These are phyloP conservation scores for Amniculicola lignicola DNA, from an alignment of 495 filamentous ascomycete species.

Conservation along the genomic window DNA sequence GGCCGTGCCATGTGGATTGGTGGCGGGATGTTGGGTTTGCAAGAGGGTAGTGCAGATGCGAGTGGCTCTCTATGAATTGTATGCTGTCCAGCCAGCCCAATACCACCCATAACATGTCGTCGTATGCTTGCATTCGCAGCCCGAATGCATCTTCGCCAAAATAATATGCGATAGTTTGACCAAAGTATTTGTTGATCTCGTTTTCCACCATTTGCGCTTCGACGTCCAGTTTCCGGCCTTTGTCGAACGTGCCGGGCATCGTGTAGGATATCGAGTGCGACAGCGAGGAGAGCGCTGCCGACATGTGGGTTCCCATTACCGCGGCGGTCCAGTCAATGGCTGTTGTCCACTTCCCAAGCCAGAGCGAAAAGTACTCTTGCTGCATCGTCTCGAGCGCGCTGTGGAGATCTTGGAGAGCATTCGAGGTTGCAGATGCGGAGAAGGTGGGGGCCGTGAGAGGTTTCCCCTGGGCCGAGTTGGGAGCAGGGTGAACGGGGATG, in stretches of 20 bases:
- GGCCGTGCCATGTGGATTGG: slow-evolving; percentile 62
- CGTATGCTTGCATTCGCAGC: slow-evolving; percentile 77
- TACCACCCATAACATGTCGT: slow-evolving; percentile 98
- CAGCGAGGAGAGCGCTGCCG: slow-evolving; percentile 59
- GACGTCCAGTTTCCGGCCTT: slow-evolving; percentile 24
- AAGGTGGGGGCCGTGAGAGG: too few species aligned
- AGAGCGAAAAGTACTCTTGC: slow-evolving; percentile 67
- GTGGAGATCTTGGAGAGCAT: slow-evolving; percentile 55
- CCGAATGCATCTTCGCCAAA: slow-evolving; percentile 80
- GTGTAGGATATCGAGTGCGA: slow-evolving; percentile 48
- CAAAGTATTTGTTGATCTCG: slow-evolving; percentile 76
- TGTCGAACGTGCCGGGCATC: slow-evolving; percentile 34
- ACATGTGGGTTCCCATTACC: slow-evolving; percentile 77
- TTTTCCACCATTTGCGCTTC: slow-evolving; percentile 60
- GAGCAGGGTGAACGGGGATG: too few species aligned
- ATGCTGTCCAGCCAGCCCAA: slow-evolving; percentile 84
- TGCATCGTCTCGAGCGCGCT: slow-evolving; percentile 59
- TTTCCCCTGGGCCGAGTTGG: too few species aligned
- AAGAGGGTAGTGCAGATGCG: slow-evolving; percentile 38
- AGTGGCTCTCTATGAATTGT: slow-evolving; percentile 59
- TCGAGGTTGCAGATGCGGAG: slow-evolving; percentile 32
- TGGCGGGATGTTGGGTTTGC: not conserved
- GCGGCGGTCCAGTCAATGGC: slow-evolving; percentile 95
- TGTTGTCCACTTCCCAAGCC: slow-evolving; percentile 78
- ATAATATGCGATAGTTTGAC: slow-evolving; percentile 70